A percentile compares a stretch with the other conserved stretches of the same genome.
phyloP scores from a whole-genome alignment of 148 eudicot genomes.

The Bassia scoparia region DNA sequence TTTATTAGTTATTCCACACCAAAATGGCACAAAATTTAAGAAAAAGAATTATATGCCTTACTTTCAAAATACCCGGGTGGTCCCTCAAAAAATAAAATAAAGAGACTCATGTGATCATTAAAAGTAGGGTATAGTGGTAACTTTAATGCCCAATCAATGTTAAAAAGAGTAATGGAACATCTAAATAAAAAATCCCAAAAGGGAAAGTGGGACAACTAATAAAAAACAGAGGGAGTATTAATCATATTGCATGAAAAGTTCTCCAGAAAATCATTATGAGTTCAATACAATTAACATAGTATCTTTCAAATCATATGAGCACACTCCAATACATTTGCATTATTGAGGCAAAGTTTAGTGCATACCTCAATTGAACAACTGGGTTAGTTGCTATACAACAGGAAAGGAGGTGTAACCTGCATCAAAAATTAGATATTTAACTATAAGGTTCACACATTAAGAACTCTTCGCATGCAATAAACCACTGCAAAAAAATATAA shows the following conservation, averaged over 20 bases:
- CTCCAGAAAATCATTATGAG: background rate
- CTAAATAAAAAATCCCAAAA: no score
- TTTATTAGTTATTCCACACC: no score
- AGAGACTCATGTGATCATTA: no score
- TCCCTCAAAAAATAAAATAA: no score
- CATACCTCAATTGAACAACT: slow-evolving; percentile 79
- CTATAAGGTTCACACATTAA: slow-evolving; percentile 8
- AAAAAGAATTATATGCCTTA: no score
- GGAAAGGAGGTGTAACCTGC: slow-evolving; percentile 97
- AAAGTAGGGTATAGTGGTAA: no score
- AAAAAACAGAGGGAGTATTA: no score
- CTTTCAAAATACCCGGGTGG: no score
- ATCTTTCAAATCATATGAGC: background rate
- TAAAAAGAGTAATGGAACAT: no score
- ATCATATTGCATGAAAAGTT: background rate
- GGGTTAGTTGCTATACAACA: slow-evolving; percentile 57
- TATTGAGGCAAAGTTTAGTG: slow-evolving; percentile 3
- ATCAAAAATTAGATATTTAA: slow-evolving; percentile 17
- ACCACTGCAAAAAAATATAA: background rate
- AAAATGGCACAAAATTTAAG: no score
- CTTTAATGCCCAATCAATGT: no score
- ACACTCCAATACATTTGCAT: background rate
- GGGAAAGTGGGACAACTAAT: no score
- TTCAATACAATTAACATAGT: background rate
- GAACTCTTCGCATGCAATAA: background rate